Base-by-base conservation (phyloP, 352 stramenopile genomes). In the Phytophthora capsici region DNA sequence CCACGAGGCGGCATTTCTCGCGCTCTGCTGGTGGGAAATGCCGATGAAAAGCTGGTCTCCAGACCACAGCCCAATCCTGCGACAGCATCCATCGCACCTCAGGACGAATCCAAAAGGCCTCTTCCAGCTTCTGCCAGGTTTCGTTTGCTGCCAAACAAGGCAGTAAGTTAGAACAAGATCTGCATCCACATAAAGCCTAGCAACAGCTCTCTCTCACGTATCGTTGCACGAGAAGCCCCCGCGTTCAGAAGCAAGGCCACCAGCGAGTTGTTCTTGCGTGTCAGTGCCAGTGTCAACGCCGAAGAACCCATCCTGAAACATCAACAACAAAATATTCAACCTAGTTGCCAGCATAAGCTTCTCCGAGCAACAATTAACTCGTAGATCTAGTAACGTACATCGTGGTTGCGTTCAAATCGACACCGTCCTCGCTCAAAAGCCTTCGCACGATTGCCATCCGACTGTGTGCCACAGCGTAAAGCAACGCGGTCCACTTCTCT, bases 401-500 rank as follows among this genome's bases (percentile, higher is more conserved):
- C 17, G 82, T 88, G 43, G 66, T 73, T 2, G 71, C 72, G 54
- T 94, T 92, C 34, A 92, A 41, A 48, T 94, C 73, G 20, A 87
- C 45, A 19, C 17, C 37, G 9, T 57, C 47, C 5, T 78, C 57
- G 14, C 48, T 13, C 20, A 91, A 32, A 36, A 95, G 73, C 1
- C 76, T 69, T 28, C 68, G 56, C 8, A 82, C 66, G 13, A 90
- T 61, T 16, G 14, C 20, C 37, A 90, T 6, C 3, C 87, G 80
- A 48, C 77, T 75, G 19, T 76, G 53, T n/a, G 77, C 71, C 8
- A 89, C 79, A 1, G 87, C 85, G 43, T 85, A 86, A 47, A 89
- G 74, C 59, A 95, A 69, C 47, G 85, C 85, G 22, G 76, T 90
- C 85, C 85, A 94, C 9, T 74, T 67, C 43, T 94, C 82, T 3